A percentile compares a stretch with the other conserved stretches of the same genome.
phyloP scores from a whole-genome alignment of 164 flowering plant genomes.

The Annona cherimola region DNA sequence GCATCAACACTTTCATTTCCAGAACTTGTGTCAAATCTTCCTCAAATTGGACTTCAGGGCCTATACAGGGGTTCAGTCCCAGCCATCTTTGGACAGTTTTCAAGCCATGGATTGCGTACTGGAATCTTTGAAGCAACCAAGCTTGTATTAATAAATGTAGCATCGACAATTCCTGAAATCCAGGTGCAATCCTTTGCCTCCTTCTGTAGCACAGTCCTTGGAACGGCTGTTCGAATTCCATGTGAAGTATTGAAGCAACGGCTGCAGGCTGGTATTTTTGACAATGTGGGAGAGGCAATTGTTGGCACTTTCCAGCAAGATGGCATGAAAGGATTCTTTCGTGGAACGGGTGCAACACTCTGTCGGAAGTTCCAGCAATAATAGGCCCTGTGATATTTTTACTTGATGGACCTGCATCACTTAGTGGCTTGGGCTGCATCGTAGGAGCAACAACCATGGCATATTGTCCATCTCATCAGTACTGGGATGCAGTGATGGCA shows the following conservation, averaged over 20 bases:
- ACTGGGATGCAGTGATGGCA: too few relatives aligned
- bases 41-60: constrained; percentile 74
- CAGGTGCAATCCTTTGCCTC: constrained; percentile 93
- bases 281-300: constrained; percentile 94
- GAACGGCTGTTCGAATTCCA: constrained; percentile 95
- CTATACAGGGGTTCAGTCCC: constrained; percentile 90
- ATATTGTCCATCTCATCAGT: too few relatives aligned
- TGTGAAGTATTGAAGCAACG: constrained; percentile 97
- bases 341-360: constrained; percentile 97
- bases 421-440: too few relatives aligned
- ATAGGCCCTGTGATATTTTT: too few relatives aligned
- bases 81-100: constrained; percentile 91
- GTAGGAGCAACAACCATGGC: too few relatives aligned
- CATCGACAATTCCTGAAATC: constrained; percentile 59
- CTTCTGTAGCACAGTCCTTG: constrained; percentile 90
- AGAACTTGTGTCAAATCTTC: too few relatives aligned
- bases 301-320: constrained; percentile 85
- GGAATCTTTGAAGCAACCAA: constrained; percentile 95
- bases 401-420: too few relatives aligned
- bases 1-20: too few relatives aligned
- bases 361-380: constrained; percentile 96
- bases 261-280: constrained; percentile 87
- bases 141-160: constrained; percentile 68
- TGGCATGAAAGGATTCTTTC: constrained; percentile 91
- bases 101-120: constrained; percentile 97